Evolutionary conservation across 306 rosid species (phyloP), one percentile per base, ranked within the genome.

Genomic region (Mucuna pruriens): DNA sequence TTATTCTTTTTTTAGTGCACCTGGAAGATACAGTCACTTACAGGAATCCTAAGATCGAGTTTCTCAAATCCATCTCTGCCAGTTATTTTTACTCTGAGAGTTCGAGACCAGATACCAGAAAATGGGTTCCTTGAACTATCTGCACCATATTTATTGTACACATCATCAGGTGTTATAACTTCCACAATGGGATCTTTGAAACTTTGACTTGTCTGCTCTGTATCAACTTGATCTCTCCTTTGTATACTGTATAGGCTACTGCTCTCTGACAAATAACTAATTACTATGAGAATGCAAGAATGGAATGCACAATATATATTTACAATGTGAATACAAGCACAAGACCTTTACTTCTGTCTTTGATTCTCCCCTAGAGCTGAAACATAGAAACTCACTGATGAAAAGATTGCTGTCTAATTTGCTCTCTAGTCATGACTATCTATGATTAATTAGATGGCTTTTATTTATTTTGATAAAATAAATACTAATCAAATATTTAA

Each of bases 151-250:
- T 84, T 75, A 92, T 88, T 87, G 88, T 87, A 91, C 86, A 93
- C 89, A 4, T 93, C 97, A 90, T 95, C 97, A 90, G 99, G 97
- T 78, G 99, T 91, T 88, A 95, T 82, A 83, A 93, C 97, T 86
- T 95, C 99, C 20, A 91, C 97, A 83, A 86, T 55, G 70, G 97
- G 97, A 75, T 88, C 91, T 84, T 91, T 83, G 84, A 88, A 71
- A 88, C 86, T 87, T 86, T 58, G 91, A 75, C 86, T 89, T 78
- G 89, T 90, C 87, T 88, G 88, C 88, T 86, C 90, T 80, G 88
- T 77, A 60, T 85, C 92, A 86, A 85, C 91, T 90, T 80, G 90
- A 77, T 79, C 90, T 79, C 70, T 86, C 91, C 63, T 83, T 89
- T 87, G 91, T 71, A 82, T 83, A 90, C 88, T 84, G 90, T 88